These are phyloP conservation scores for Phytopythium boreale DNA, from an alignment of 352 stramenopile genomes.

Conservation along the genomic window DNA sequence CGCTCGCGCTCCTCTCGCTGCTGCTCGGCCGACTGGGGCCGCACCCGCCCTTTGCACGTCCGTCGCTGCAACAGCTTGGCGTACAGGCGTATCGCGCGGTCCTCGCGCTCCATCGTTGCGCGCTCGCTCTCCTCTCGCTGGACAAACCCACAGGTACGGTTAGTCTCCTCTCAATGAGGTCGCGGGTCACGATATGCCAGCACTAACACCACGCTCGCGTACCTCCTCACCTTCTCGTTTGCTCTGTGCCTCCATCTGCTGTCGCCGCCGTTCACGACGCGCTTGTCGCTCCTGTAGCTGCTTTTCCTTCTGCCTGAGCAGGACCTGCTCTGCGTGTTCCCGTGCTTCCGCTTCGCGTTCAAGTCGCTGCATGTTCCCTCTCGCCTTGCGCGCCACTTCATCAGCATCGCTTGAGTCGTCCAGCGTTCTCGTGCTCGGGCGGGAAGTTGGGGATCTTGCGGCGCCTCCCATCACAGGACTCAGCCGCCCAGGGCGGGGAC, in stretches of 20 bases:
- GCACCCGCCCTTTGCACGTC: constrained; percentile 38
- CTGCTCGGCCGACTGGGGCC: constrained; percentile 43
- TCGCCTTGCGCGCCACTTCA: not conserved
- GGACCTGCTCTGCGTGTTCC: not conserved
- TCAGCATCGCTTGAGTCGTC: not conserved
- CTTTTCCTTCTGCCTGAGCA: not conserved
- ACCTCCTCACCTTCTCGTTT: constrained; percentile 25
- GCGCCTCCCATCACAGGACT: constrained; percentile 1
- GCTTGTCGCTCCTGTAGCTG: not conserved
- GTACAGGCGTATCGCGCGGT: constrained; percentile 52
- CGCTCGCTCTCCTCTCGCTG: constrained; percentile 58
- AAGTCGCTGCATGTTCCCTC: not conserved
- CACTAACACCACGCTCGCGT: constrained; percentile 1
- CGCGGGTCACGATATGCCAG: not conserved
- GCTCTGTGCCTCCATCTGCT: constrained; percentile 32
- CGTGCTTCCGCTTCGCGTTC: not conserved
- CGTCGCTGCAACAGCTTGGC: constrained; percentile 57
- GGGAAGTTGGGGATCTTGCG: not conserved
- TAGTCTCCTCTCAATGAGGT: not conserved
- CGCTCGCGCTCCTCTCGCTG: constrained; percentile 66
- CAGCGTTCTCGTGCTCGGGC: not conserved
- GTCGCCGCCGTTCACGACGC: constrained; percentile 28
- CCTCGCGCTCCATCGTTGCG: constrained; percentile 70
- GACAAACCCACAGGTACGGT: not conserved
- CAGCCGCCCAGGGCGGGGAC: constrained; percentile 4